Percentiles rank a stretch among this genome's conserved stretches.
These are phyloP conservation scores for Cynanchum wilfordii DNA, from an alignment of 257 asterid genomes.

Conservation along the genomic window DNA sequence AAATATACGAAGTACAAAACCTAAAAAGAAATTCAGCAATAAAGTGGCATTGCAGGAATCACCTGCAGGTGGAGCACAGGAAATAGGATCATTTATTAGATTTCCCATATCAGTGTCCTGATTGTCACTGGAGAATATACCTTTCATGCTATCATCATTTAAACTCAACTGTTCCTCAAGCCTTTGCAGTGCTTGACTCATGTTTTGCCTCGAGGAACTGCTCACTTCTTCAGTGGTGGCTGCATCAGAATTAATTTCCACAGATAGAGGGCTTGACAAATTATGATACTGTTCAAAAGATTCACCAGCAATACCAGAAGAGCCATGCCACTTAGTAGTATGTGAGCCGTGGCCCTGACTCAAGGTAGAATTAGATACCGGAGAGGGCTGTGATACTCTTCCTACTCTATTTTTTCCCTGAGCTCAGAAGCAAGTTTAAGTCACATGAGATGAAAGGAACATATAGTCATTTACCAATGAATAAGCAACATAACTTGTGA, in stretches of 20 bases:
- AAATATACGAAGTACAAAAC: not conserved
- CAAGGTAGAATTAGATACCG: constrained; percentile 34
- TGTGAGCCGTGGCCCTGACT: constrained; percentile 50
- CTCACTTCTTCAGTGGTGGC: constrained; percentile 31
- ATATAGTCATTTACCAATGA: not conserved
- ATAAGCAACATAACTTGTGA: not conserved
- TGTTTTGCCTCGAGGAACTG: constrained; percentile 44
- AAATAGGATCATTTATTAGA: constrained; percentile 32
- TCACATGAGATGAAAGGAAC: constrained; percentile 3
- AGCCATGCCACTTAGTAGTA: constrained; percentile 42
- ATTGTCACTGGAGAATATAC: constrained; percentile 33
- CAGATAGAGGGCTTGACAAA: constrained; percentile 57
- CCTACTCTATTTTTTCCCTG: constrained; percentile 58
- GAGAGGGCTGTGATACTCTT: constrained; percentile 41
- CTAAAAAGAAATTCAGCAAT: not conserved
- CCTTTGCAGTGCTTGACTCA: constrained; percentile 56
- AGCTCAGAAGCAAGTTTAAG: constrained; percentile 16
- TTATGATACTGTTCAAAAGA: constrained; percentile 43
- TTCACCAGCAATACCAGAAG: constrained; percentile 45
- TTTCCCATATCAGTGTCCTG: constrained; percentile 44
- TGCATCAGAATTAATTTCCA: constrained; percentile 56
- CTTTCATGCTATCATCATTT: constrained; percentile 51
- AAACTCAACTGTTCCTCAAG: constrained; percentile 74
- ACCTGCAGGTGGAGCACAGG: constrained; percentile 39
- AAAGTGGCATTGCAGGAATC: constrained; percentile 31